These are phyloP conservation scores for Fusarium graminum DNA, from an alignment of 2,329 filamentous ascomycete genomes.

Conservation along the genomic window DNA sequence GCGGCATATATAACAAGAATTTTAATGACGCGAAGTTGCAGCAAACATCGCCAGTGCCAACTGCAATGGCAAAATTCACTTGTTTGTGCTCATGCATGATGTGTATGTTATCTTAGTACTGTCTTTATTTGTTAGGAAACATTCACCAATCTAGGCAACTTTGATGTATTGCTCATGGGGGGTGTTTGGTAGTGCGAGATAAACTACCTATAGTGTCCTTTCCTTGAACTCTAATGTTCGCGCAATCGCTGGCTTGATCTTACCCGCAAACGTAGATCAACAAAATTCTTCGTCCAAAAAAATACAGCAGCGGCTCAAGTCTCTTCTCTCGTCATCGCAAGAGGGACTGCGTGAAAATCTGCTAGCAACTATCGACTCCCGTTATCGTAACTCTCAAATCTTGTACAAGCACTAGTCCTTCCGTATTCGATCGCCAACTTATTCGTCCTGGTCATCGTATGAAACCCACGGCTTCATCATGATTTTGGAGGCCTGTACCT, in stretches of 20 bases:
- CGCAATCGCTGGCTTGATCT: background rate
- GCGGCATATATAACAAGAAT: background rate
- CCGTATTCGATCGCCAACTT: background rate
- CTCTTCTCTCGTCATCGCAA: background rate
- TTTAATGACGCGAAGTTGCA: background rate
- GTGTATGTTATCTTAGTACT: background rate
- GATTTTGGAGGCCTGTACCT: constrained; percentile 18
- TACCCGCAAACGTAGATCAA: background rate
- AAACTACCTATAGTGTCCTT: background rate
- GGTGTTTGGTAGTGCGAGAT: background rate
- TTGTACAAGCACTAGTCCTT: background rate
- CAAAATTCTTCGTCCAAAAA: background rate
- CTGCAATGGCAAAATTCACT: background rate
- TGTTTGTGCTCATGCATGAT: background rate
- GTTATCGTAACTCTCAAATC: background rate
- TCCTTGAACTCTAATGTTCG: background rate
- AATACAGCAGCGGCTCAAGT: background rate
- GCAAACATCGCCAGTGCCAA: background rate
- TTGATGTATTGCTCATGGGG: background rate
- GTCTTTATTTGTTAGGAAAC: background rate
- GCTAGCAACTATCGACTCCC: background rate
- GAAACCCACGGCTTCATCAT: constrained; percentile 5
- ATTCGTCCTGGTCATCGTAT: constrained; percentile 8
- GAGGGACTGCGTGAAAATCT: background rate
- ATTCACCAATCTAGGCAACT: background rate